A percentile compares a stretch with the other conserved stretches of the same genome.
phyloP scores from a whole-genome alignment of 2,329 filamentous ascomycete species.

The Teratosphaeria gauchensis region DNA sequence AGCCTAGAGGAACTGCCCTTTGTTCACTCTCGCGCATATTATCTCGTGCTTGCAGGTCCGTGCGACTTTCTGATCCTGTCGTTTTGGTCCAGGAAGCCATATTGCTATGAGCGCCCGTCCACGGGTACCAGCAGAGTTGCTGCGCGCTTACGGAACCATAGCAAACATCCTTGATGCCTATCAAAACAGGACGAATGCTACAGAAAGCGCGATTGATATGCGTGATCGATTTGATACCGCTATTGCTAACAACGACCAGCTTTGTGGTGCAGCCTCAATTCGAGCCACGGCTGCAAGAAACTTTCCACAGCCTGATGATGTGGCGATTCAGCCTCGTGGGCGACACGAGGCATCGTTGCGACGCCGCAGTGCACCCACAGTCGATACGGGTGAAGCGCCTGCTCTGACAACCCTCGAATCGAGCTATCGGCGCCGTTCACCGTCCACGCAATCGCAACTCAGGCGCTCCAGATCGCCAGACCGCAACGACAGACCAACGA shows the following conservation, averaged over 20 bases:
- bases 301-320: not conserved
- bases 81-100: not conserved
- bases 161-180: not conserved
- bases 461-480: not conserved
- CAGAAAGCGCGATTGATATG: not conserved
- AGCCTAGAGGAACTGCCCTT: not conserved
- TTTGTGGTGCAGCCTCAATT: not conserved
- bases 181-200: not conserved
- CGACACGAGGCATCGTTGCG: not conserved
- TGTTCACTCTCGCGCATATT: not conserved
- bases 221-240: not conserved
- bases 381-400: not conserved
- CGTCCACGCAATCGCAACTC: not conserved
- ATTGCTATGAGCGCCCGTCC: not conserved
- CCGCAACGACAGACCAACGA: not conserved
- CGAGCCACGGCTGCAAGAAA: not conserved
- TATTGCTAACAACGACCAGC: not conserved
- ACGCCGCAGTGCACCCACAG: not conserved
- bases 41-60: not conserved
- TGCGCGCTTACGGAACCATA: not conserved
- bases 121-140: not conserved
- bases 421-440: not conserved
- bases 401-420: not conserved
- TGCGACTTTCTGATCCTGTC: not conserved
- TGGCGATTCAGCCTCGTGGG: not conserved